Conservation (phyloP, 768 basidiomycete genomes). For the Asterophora parasitica region DNA sequence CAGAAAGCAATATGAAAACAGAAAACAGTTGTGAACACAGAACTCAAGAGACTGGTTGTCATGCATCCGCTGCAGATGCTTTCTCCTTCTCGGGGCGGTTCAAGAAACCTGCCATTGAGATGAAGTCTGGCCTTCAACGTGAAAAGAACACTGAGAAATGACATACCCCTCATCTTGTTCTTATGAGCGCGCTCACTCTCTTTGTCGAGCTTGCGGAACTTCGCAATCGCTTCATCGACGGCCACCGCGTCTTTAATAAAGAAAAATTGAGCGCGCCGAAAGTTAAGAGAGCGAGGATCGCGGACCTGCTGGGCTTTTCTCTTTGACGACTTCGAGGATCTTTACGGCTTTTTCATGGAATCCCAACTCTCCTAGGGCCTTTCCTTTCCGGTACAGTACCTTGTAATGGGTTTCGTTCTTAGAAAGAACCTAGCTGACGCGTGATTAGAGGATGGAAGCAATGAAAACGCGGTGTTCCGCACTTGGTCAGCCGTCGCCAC, state of each 20-base stretch:
- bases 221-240: constrained; percentile 60
- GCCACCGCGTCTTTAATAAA: constrained; percentile 47
- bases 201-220: constrained; percentile 59
- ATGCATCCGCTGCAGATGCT: constrained; percentile 3
- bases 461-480: background rate
- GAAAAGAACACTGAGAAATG: background rate
- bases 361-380: constrained; percentile 72
- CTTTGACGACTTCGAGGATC: constrained; percentile 59
- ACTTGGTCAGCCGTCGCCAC: constrained; percentile 81
- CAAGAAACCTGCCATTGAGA: constrained; percentile 42
- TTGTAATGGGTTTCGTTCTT: constrained; percentile 77
- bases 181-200: constrained; percentile 62
- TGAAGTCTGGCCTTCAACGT: background rate
- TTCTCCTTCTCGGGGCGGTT: constrained; percentile 25
- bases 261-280: background rate
- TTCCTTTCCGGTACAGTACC: constrained; percentile 76
- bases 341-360: constrained; percentile 70
- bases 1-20: constrained; percentile 9
- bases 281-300: background rate
- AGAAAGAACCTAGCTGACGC: constrained; percentile 52
- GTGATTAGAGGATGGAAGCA: background rate
- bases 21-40: too few species aligned
- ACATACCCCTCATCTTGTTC: constrained; percentile 68
- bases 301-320: constrained; percentile 57
- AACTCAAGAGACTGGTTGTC: background rate